These are phyloP conservation scores for Cyclostephanos tholiformis DNA, from an alignment of 108 stramenopile genomes.

Conservation along the genomic window DNA sequence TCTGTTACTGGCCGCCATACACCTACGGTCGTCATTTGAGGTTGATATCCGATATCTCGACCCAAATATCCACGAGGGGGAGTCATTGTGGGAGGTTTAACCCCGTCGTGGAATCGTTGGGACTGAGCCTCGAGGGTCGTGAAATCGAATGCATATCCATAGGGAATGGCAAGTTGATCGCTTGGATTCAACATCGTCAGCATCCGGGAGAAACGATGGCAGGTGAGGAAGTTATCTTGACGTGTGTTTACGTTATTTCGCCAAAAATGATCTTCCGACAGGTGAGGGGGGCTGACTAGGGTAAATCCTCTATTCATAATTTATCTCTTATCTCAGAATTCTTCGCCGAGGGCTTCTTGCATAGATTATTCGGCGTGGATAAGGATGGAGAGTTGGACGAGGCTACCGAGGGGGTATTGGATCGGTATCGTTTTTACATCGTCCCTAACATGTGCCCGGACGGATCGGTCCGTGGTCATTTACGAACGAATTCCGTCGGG, in stretches of 20 bases:
- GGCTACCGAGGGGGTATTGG: constrained; percentile 42
- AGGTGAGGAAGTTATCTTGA: background rate
- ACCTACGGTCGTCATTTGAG: constrained; percentile 75
- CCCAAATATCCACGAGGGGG: constrained; percentile 9
- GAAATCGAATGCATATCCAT: constrained; percentile 78
- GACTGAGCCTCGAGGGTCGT: constrained; percentile 72
- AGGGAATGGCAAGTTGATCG: constrained; percentile 59
- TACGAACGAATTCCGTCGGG: constrained; percentile 85
- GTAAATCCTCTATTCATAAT: too few relatives aligned
- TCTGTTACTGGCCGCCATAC: constrained; percentile 79
- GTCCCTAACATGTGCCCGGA: constrained; percentile 92
- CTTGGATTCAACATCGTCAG: constrained; percentile 87
- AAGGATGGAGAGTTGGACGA: constrained; percentile 55
- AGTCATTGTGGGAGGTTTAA: constrained; percentile 1
- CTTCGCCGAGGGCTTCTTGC: constrained; percentile 76
- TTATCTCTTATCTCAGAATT: constrained; percentile 31
- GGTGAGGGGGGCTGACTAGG: too few relatives aligned
- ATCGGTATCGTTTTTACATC: constrained; percentile 76
- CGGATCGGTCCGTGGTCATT: constrained; percentile 78
- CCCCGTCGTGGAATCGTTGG: constrained; percentile 59
- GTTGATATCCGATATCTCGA: constrained; percentile 57
- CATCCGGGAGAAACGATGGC: constrained; percentile 91
- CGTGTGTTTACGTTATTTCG: constrained; percentile 4
- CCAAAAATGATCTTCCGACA: background rate
- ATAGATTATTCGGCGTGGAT: constrained; percentile 58